These are phyloP conservation scores for Ettlia oleoabundans DNA, from an alignment of 139 green algal species.

Conservation along the genomic window DNA sequence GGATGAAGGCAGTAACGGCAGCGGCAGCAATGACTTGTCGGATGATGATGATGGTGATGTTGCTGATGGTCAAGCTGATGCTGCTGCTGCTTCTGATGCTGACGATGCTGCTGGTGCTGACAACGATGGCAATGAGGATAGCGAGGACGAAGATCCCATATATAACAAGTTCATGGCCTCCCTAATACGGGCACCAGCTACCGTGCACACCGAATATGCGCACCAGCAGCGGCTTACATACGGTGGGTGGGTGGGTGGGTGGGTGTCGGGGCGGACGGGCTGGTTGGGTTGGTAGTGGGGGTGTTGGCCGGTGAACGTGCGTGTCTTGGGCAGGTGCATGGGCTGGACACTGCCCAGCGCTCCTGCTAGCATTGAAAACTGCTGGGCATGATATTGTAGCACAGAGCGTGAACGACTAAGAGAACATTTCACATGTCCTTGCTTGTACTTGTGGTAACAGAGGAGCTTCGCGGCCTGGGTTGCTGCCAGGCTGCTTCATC, in stretches of 20 bases:
- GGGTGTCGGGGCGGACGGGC: too few relatives aligned
- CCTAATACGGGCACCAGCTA: not conserved
- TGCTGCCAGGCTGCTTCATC: not conserved
- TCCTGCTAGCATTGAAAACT: not conserved
- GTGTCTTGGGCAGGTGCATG: not conserved
- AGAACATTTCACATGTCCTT: too few relatives aligned
- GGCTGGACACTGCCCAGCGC: not conserved
- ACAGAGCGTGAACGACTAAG: not conserved
- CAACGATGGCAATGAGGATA: not conserved
- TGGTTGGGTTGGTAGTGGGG: too few relatives aligned
- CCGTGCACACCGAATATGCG: not conserved
- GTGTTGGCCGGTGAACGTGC: not conserved
- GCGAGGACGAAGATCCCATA: too few relatives aligned
- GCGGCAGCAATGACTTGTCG: too few relatives aligned
- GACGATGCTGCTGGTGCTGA: not conserved
- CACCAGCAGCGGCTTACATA: not conserved
- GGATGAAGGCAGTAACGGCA: too few relatives aligned
- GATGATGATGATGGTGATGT: too few relatives aligned
- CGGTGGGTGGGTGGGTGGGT: not conserved
- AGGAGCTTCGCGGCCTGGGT: too few relatives aligned
- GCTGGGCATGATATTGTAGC: not conserved
- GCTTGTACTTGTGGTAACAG: too few relatives aligned
- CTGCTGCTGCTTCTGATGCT: not conserved
- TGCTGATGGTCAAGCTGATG: too few relatives aligned
- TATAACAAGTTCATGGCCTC: constrained; percentile 20